Evolutionary conservation across 2,329 filamentous ascomycete species (phyloP), one percentile per base, ranked within the genome.

Genomic region (Magnaporthiopsis rhizophila): DNA sequence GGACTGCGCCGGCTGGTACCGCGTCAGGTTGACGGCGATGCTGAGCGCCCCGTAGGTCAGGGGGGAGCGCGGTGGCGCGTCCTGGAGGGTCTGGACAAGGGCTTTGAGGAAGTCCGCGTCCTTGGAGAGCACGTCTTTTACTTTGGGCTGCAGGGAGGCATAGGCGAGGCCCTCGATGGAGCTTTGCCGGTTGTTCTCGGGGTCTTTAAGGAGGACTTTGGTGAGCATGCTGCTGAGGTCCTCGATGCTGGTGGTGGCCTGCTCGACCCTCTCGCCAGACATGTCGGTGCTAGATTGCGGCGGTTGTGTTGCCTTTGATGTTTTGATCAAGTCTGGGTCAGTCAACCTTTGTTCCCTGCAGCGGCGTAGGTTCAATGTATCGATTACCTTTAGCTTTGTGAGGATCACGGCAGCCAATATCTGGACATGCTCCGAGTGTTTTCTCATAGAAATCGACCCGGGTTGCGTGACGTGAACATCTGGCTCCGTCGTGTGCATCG

Each of bases 131-230:
- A 87, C 84, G 73, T 98, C 91, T 74, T 96, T 97, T 65, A 97
- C 86, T 65, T 86, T 87, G 7, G 94, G 86, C 70, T 92, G 91
- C 53, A 98, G 83, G 12, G 94, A 96, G 5, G 92, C 89, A 74
- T 97, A 98, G 18, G 94, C 95, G 66, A 99, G 80, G 7, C 94
- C 95, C 77, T 99, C 95, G 64, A 98, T 86, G 0, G 91, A 89
- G 72, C 90, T 87, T 70, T 89, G 85, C 66, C 84, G 83, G 67
- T 80, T 81, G 64, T 80, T 78, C 45, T 85, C 81, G 59, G 86
- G 81, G 59, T 84, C 80, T 36, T 80, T 80, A 34, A 89, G 72
- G 59, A 92, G 80, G 78, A 92, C 87, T 63, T 85, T 86, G 62
- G 83, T 85, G 68, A 90, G 89, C 72, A 86, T 83, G 67, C 78